Conservation (phyloP, 2,329 filamentous ascomycete species). For the Ceratocystis eucalypticola region DNA sequence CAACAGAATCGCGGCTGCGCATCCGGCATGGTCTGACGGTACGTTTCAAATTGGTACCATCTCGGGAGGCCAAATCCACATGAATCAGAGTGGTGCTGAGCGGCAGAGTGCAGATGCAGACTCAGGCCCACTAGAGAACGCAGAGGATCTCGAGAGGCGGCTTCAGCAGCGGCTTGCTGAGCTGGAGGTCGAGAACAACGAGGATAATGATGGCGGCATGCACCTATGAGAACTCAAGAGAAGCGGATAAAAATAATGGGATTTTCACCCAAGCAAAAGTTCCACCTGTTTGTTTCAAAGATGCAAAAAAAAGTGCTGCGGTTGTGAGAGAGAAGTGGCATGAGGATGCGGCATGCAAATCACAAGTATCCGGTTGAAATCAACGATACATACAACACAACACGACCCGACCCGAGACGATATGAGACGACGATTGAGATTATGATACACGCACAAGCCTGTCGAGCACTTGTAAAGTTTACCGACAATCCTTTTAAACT, state of each 20-base stretch:
- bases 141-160: constrained; percentile 44
- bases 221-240: constrained; percentile 37
- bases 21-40: constrained; percentile 46
- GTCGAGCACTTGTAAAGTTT: background rate
- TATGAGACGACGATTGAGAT: too few relatives aligned
- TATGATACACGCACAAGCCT: background rate
- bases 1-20: constrained; percentile 19
- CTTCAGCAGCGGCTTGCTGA: constrained; percentile 42
- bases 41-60: constrained; percentile 50
- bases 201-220: constrained; percentile 35
- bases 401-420: background rate
- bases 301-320: background rate
- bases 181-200: constrained; percentile 32
- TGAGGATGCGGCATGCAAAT: background rate
- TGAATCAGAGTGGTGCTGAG: constrained; percentile 26
- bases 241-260: background rate
- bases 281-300: background rate
- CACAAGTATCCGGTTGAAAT: background rate
- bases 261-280: too few relatives aligned
- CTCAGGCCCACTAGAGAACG: constrained; percentile 22
- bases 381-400: background rate
- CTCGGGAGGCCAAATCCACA: constrained; percentile 35
- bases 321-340: background rate
- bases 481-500: background rate
- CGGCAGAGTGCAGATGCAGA: background rate